Conservation (phyloP, 371 early-diverging fungal species). For the Rhizopus sp. region DNA sequence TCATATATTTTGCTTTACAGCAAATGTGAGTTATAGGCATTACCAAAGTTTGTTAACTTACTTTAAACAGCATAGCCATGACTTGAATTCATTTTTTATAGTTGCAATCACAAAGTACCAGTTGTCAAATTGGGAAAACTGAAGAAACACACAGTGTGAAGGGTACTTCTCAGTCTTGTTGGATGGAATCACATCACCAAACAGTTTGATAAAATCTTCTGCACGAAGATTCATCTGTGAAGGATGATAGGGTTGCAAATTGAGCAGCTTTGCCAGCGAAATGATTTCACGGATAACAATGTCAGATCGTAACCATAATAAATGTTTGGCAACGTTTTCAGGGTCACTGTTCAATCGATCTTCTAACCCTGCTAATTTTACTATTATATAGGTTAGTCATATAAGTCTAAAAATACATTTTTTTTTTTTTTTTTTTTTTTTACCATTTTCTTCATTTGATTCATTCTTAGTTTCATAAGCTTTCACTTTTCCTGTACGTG, state of each 20-base stretch:
- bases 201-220: constrained; percentile 43
- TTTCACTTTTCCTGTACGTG: constrained; percentile 57
- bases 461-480: constrained; percentile 54
- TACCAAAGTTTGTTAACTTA: constrained; percentile 14
- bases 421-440: constrained; percentile 7
- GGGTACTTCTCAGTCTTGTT: constrained; percentile 28
- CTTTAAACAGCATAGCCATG: constrained; percentile 50
- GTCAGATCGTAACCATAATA: constrained; percentile 52
- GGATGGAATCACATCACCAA: constrained; percentile 31
- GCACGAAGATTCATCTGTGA: constrained; percentile 45
- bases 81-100: constrained; percentile 43
- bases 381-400: constrained; percentile 14
- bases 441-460: constrained; percentile 57
- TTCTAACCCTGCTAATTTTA: constrained; percentile 42
- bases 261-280: constrained; percentile 50
- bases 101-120: constrained; percentile 51
- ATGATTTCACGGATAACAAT: constrained; percentile 51
- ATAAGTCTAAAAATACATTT: background rate
- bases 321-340: constrained; percentile 36
- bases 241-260: constrained; percentile 45
- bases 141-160: constrained; percentile 50
- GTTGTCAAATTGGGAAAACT: constrained; percentile 52
- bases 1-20: constrained; percentile 35
- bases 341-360: constrained; percentile 47
- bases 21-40: background rate